These are phyloP conservation scores for Barnettozyma botsteinii DNA, from an alignment of 805 yeast genomes.

Conservation along the genomic window DNA sequence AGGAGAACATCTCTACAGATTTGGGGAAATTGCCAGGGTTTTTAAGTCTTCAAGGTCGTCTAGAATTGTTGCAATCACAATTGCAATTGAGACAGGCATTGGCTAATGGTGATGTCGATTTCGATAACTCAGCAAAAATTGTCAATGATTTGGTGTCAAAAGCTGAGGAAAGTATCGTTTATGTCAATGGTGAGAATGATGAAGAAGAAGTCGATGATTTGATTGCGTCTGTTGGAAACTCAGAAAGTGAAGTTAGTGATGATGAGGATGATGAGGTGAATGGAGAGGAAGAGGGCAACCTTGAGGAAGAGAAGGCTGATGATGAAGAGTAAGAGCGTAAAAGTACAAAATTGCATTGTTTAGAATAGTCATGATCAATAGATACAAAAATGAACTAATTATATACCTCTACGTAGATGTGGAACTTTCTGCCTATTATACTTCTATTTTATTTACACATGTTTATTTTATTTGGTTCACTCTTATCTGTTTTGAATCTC, in stretches of 20 bases:
- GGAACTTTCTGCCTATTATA: too few species aligned
- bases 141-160: conserved; percentile 10
- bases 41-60: conserved; percentile 78
- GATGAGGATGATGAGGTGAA: conserved; percentile 30
- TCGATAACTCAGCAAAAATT: conserved; percentile 10
- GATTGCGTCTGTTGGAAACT: conserved; percentile 15
- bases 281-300: conserved; percentile 25
- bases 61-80: conserved; percentile 73
- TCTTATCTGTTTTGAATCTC: conserved; percentile 43
- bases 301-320: conserved; percentile 18
- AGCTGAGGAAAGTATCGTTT: conserved; percentile 30
- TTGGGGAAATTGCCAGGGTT: conserved; percentile 58
- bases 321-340: not conserved
- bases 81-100: conserved; percentile 58
- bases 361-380: not conserved
- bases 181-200: conserved; percentile 41
- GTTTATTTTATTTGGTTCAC: not conserved
- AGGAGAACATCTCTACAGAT: conserved; percentile 49
- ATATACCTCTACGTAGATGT: too few species aligned
- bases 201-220: conserved; percentile 33
- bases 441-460: not conserved
- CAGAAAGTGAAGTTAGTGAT: conserved; percentile 29
- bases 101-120: conserved; percentile 31
- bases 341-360: not conserved
- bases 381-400: not conserved